Evolutionary conservation across 2,329 filamentous ascomycete genomes (phyloP), one percentile per base, ranked within the genome.

Genomic region (Coleophoma crateriformis): DNA sequence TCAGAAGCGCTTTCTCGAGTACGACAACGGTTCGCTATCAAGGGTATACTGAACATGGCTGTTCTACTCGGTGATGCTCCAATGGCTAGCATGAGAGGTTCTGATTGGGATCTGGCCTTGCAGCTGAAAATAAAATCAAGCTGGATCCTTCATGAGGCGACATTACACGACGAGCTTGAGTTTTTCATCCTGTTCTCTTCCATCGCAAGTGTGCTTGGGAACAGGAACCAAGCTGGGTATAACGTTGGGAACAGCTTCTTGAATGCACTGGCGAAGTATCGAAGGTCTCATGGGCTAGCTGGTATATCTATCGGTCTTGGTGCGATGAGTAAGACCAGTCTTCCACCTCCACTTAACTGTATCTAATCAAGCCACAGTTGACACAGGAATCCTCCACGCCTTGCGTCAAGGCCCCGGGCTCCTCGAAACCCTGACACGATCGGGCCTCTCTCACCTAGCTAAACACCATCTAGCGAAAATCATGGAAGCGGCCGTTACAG

Each of bases 131-230:
- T 43, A 8, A 22, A 32, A 27, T 43, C 41, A 17, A 43, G 41
- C 27, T 43, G 41, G 41, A 43, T 43, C 3, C 27, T 43, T 1
- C 41, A 43, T 14, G 17, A 43, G 32, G 22, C 33, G 22, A 43
- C 41, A 7, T n/a, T 43, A 27, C 11, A 43, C 4, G 41, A 46
- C 19, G 32, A 46, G 2, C 19, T 46, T n/a, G 45, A 46, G 19
- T 38, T 46, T 19, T 46, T 46, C n/a, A 46, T 46, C 20, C 17
- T 46, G 33, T 27, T 37, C 12, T 46, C 45, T 20, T 46, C 45
- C 6, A 38, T 37, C 6, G 33, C 33, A 10, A 38, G 45, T 19
- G 35, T 46, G 20, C 19, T 46, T 19, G 45, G 45, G 2, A 46
- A 46, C 20, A 19, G 33, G 10, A 37, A 27, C 33, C 45, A 46